Evolutionary conservation across 2,329 filamentous ascomycete species (phyloP).

Genomic region (Sporothrix euskadiensis): DNA sequence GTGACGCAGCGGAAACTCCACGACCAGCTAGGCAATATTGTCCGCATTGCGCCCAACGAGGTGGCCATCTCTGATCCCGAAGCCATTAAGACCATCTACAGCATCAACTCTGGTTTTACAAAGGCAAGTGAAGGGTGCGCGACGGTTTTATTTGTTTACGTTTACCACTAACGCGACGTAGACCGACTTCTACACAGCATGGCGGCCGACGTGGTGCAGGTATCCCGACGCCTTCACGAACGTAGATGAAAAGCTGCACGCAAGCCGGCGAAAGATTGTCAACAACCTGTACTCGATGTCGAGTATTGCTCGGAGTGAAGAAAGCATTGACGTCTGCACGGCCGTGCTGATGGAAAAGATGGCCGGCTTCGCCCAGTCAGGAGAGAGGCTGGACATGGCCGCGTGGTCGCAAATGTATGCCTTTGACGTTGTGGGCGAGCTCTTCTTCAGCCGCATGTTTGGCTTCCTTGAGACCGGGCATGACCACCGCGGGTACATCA

Average conservation of each 20-base stretch:
- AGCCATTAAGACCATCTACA: slow-evolving; percentile 10
- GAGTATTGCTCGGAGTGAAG: neutral
- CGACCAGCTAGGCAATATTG: neutral
- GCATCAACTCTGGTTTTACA: slow-evolving; percentile 6
- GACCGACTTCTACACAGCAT: slow-evolving; percentile 6
- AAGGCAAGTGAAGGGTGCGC: neutral
- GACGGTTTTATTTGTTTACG: neutral
- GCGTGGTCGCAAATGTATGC: slow-evolving; percentile 14
- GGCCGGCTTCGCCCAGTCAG: neutral
- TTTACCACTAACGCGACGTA: neutral
- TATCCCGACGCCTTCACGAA: slow-evolving; percentile 3
- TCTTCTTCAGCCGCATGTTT: slow-evolving; percentile 21
- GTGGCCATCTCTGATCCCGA: slow-evolving; percentile 2
- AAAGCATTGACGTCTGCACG: neutral
- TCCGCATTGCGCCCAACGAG: slow-evolving; percentile 3
- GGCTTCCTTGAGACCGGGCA: slow-evolving; percentile 1
- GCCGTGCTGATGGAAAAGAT: neutral
- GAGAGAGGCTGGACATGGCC: neutral
- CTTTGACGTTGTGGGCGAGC: neutral
- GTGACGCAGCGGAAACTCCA: neutral
- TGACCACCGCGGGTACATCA: slow-evolving; percentile 15
- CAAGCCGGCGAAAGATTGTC: neutral
- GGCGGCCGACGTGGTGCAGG: slow-evolving; percentile 8
- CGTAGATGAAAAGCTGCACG: neutral
- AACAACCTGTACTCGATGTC: slow-evolving; percentile 18